Percentiles rank a stretch among this genome's conserved stretches.
phyloP scores from a whole-genome alignment of 176 grass and related monocot species.

The Eleusine indica region DNA sequence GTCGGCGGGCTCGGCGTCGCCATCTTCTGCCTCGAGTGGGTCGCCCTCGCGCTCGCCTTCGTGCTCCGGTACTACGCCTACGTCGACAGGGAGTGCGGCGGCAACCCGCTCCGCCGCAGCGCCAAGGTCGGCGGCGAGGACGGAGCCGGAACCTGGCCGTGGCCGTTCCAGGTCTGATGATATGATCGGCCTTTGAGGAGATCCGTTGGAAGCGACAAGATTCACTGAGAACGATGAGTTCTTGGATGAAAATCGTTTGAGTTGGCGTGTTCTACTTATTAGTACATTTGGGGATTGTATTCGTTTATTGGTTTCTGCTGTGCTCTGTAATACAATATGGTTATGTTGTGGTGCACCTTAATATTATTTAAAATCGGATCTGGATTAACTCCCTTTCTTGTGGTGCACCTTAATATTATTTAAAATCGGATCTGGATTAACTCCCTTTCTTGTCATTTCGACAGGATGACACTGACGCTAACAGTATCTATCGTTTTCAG shows the following conservation, averaged over 20 bases:
- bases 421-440: neutral
- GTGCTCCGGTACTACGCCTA: conserved; percentile 82
- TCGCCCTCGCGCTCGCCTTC: conserved; percentile 86
- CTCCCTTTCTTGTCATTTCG: neutral
- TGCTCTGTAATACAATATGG: conserved; percentile 20
- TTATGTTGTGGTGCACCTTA: conserved; percentile 27
- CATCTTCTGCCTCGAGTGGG: conserved; percentile 97
- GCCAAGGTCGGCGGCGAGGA: conserved; percentile 81
- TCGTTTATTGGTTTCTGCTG: conserved; percentile 48
- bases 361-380: neutral
- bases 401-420: conserved; percentile 16
- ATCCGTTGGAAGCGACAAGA: neutral
- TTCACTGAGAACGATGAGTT: conserved; percentile 36
- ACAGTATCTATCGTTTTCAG: neutral
- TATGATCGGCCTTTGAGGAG: too few relatives aligned
- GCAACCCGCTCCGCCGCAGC: conserved; percentile 59
- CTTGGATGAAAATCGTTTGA: conserved; percentile 17
- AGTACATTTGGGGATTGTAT: neutral
- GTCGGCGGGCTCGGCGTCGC: conserved; percentile 81
- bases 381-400: neutral
- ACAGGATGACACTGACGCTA: neutral
- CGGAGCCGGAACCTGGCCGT: conserved; percentile 62
- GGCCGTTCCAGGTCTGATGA: conserved; percentile 80
- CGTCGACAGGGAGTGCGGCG: conserved; percentile 59
- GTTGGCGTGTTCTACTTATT: neutral